Conservation (phyloP, 129 eudicot species). For the Heracleum sosnowskyi region DNA sequence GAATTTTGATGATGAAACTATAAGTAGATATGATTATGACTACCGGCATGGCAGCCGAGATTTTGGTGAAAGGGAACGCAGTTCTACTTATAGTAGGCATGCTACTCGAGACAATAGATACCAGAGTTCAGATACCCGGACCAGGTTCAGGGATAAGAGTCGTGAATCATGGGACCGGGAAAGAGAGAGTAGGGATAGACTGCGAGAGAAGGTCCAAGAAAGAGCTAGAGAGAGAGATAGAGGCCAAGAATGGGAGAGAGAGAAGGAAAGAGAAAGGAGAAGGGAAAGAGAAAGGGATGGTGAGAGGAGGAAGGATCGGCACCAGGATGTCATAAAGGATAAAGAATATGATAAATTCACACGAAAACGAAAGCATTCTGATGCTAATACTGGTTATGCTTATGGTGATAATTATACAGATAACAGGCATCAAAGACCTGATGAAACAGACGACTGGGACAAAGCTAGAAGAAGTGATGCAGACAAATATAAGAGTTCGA, state of each 20-base stretch:
- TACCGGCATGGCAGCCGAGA: slow-evolving; percentile 56
- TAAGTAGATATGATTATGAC: slow-evolving; percentile 17
- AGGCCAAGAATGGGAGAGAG: slow-evolving; percentile 20
- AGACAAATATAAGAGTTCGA: slow-evolving; percentile 26
- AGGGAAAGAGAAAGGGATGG: slow-evolving; percentile 27
- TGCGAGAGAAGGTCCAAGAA: slow-evolving; percentile 29
- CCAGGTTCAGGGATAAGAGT: slow-evolving; percentile 44
- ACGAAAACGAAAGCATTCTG: slow-evolving; percentile 36
- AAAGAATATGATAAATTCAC: slow-evolving; percentile 32
- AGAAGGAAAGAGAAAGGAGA: slow-evolving; percentile 21
- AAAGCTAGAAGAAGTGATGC: slow-evolving; percentile 33
- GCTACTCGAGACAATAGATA: slow-evolving; percentile 31
- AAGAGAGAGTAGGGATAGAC: slow-evolving; percentile 29
- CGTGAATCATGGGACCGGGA: slow-evolving; percentile 35
- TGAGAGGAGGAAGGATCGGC: slow-evolving; percentile 23
- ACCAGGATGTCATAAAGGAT: slow-evolving; percentile 26
- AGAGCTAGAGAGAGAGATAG: slow-evolving; percentile 25
- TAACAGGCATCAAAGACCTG: slow-evolving; percentile 37
- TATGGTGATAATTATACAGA: slow-evolving; percentile 34
- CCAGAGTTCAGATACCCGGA: slow-evolving; percentile 32
- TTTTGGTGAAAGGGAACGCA: slow-evolving; percentile 58
- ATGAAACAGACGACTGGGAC: slow-evolving; percentile 38
- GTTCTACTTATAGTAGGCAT: slow-evolving; percentile 47
- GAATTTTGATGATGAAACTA: slow-evolving; percentile 36
- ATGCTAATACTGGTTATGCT: slow-evolving; percentile 27